phyloP scores from a whole-genome alignment of 495 filamentous ascomycete genomes.

The Lepraria neglecta region DNA sequence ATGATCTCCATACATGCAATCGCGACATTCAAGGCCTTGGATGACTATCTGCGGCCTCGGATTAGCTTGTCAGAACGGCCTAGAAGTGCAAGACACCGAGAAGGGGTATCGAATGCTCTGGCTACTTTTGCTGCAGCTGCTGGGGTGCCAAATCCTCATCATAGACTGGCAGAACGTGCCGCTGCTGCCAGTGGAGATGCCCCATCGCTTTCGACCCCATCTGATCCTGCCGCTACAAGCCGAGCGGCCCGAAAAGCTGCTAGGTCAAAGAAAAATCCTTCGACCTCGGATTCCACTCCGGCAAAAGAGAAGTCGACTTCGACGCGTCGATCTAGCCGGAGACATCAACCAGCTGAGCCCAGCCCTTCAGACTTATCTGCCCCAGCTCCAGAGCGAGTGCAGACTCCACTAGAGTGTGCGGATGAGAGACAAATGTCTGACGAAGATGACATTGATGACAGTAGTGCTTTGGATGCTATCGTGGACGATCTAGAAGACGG shows the following conservation, averaged over 20 bases:
- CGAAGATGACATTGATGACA: constrained; percentile 64
- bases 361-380: constrained; percentile 46
- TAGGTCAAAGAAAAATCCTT: constrained; percentile 33
- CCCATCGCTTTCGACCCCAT: constrained; percentile 30
- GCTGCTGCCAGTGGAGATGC: constrained; percentile 31
- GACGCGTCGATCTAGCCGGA: constrained; percentile 49
- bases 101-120: constrained; percentile 59
- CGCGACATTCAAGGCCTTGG: constrained; percentile 92
- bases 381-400: constrained; percentile 36
- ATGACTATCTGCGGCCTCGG: constrained; percentile 89
- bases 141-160: constrained; percentile 41
- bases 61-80: constrained; percentile 82
- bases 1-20: constrained; percentile 99
- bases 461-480: constrained; percentile 71
- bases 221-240: constrained; percentile 15
- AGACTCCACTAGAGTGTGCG: constrained; percentile 77
- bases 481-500: constrained; percentile 88
- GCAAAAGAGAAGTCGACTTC: constrained; percentile 42
- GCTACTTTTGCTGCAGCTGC: constrained; percentile 76
- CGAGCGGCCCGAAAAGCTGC: constrained; percentile 30
- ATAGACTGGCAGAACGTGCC: constrained; percentile 32
- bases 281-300: constrained; percentile 27
- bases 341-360: constrained; percentile 44
- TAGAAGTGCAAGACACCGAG: constrained; percentile 57
- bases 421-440: constrained; percentile 82